Percentiles rank a stretch among this genome's conserved stretches.
Conservation (phyloP, 2,329 filamentous ascomycete genomes). For the Xylaria sp. region DNA sequence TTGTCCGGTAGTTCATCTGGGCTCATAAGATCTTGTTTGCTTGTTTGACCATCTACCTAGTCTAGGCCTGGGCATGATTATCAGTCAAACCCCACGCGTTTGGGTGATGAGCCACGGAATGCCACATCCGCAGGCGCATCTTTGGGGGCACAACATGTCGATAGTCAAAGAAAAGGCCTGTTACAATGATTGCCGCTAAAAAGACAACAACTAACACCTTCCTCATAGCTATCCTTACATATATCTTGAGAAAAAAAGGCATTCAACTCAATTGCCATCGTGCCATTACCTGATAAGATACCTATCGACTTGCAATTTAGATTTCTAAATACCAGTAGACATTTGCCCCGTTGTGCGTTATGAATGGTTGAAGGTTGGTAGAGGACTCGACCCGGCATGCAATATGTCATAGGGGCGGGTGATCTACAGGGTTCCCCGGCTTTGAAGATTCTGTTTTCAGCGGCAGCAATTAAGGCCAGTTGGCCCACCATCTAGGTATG, state of each 20-base stretch:
- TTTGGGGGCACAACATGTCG: slow-evolving; percentile 22
- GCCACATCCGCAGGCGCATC: slow-evolving; percentile 10
- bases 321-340: neutral
- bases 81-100: slow-evolving; percentile 21
- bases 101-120: slow-evolving; percentile 24
- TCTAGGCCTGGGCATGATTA: slow-evolving; percentile 8
- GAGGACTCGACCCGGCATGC: neutral
- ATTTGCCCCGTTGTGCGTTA: neutral
- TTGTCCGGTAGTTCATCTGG: neutral
- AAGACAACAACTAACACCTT: neutral
- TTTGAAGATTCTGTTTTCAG: slow-evolving; percentile 36
- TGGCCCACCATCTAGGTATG: neutral
- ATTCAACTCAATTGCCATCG: neutral
- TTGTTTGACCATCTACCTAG: slow-evolving; percentile 3
- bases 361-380: neutral
- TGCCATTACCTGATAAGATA: neutral
- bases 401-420: slow-evolving; percentile 34
- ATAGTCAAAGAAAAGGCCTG: slow-evolving; percentile 5
- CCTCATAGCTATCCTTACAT: neutral
- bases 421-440: slow-evolving; percentile 39
- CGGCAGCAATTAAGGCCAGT: slow-evolving; percentile 25
- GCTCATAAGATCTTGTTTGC: neutral
- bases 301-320: neutral
- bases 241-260: neutral
- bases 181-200: neutral